Evolutionary conservation across 371 early-diverging fungal species (phyloP).

Genomic region (Lichtheimia corymbifera): DNA sequence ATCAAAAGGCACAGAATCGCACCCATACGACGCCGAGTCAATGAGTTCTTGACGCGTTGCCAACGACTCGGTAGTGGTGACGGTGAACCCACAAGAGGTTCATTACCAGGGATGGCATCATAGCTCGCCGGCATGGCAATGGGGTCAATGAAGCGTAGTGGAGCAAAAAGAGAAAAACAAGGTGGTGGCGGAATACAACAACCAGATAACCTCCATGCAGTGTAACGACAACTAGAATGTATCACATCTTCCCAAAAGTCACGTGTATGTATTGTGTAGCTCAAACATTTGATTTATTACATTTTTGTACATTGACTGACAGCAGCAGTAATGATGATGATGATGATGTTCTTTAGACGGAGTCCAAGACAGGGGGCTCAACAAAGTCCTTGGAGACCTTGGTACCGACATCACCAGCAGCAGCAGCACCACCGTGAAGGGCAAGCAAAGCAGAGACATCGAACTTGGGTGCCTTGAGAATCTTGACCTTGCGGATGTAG

Average conservation of each 20-base stretch:
- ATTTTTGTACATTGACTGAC: neutral
- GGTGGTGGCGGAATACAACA: neutral
- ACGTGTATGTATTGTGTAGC: neutral
- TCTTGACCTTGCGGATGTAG: constrained; percentile 99
- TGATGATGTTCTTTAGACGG: constrained; percentile 60
- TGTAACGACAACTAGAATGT: neutral
- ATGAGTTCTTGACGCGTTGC: no score
- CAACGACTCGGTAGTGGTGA: no score
- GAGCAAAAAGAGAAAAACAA: neutral
- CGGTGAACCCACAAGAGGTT: neutral
- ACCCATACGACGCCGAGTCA: neutral
- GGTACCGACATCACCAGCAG: constrained; percentile 82
- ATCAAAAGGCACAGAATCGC: constrained; percentile 12
- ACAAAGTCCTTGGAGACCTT: constrained; percentile 79
- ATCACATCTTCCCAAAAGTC: neutral
- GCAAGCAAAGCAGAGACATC: constrained; percentile 96
- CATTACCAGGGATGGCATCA: constrained; percentile 21
- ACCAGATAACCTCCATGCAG: neutral
- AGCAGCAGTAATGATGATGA: neutral
- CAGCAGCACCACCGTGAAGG: constrained; percentile 87
- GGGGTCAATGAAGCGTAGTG: neutral
- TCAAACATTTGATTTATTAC: neutral
- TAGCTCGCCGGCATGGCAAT: constrained; percentile 16
- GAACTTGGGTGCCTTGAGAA: constrained; percentile 97
- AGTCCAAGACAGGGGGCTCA: constrained; percentile 79